These are phyloP conservation scores for Prunus yedoensis DNA, from an alignment of 331 rosid species.

Conservation along the genomic window DNA sequence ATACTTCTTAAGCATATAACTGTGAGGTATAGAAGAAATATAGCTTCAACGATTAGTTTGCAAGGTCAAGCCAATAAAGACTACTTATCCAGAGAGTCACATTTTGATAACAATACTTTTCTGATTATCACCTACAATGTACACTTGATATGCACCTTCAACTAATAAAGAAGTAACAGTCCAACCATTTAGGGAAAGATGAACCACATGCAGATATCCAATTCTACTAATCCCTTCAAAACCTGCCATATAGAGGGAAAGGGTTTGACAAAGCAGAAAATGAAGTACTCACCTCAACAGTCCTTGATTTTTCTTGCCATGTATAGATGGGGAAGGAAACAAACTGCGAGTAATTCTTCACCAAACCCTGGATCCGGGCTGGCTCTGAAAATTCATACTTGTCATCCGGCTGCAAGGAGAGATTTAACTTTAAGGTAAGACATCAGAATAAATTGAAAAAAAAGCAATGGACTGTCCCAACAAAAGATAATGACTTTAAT, in stretches of 20 bases:
- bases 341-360: constrained; percentile 95
- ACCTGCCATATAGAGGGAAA: neutral
- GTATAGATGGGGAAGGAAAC: constrained; percentile 96
- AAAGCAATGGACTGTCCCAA: neutral
- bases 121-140: neutral
- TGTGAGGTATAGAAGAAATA: neutral
- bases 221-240: neutral
- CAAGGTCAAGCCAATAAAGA: neutral
- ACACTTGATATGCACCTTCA: neutral
- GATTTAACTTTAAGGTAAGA: neutral
- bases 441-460: neutral
- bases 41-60: neutral
- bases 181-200: neutral
- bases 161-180: neutral
- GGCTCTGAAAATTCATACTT: constrained; percentile 96
- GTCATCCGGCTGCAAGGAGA: constrained; percentile 69
- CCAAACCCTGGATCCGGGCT: constrained; percentile 76
- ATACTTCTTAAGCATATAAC: neutral
- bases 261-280: neutral
- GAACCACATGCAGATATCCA: neutral
- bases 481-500: neutral
- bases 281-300: constrained; percentile 69
- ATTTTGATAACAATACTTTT: neutral
- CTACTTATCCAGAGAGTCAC: neutral
- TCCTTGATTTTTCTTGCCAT: constrained; percentile 93